These are phyloP conservation scores for Suillus weaverae DNA, from an alignment of 768 basidiomycete species.

Conservation along the genomic window DNA sequence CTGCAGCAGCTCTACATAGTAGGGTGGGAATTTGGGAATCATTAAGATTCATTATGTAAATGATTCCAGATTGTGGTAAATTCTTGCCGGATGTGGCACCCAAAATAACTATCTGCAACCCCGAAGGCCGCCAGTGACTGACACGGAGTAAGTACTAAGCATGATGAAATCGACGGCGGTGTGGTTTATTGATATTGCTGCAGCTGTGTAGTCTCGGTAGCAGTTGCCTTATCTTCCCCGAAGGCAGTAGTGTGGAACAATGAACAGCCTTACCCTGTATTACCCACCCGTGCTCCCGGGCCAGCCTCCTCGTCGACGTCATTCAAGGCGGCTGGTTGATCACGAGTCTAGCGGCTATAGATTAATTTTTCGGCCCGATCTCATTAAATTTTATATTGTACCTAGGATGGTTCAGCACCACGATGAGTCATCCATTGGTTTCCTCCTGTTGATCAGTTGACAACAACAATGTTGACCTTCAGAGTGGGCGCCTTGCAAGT, in stretches of 20 bases:
- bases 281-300: neutral
- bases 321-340: neutral
- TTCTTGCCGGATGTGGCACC: neutral
- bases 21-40: neutral
- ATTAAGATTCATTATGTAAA: too few relatives aligned
- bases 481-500: conserved; percentile 13
- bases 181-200: neutral
- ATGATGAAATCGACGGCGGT: neutral
- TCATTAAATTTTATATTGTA: conserved; percentile 14
- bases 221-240: neutral
- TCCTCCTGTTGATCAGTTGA: conserved; percentile 15
- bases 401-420: conserved; percentile 13
- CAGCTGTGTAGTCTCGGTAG: neutral
- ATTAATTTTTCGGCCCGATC: conserved; percentile 13
- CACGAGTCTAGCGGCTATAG: neutral
- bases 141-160: too few relatives aligned
- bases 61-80: neutral
- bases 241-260: neutral
- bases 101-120: neutral
- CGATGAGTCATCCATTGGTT: conserved; percentile 12
- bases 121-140: too few relatives aligned
- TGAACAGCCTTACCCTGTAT: neutral
- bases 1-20: too few relatives aligned
- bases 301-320: neutral
- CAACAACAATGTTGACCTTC: conserved; percentile 19